Evolutionary conservation across 2,329 filamentous ascomycete species (phyloP).

Genomic region (Sphaerulina populicola): DNA sequence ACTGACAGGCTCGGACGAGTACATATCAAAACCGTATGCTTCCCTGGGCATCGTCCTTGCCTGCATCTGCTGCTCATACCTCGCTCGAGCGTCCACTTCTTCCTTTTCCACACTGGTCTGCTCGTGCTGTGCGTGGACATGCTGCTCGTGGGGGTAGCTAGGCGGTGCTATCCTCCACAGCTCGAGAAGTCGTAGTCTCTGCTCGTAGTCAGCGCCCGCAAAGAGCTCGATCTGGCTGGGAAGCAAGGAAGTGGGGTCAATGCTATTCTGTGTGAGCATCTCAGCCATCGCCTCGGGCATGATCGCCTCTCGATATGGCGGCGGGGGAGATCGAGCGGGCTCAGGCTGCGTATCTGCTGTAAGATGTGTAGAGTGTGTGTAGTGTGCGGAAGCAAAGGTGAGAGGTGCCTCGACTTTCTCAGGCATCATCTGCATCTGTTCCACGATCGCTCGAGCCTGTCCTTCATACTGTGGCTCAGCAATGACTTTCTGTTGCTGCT

Average conservation of each 20-base stretch:
- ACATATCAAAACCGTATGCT: conserved; percentile 25
- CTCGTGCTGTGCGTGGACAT: conserved; percentile 49
- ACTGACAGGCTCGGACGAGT: conserved; percentile 22
- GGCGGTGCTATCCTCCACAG: conserved; percentile 79
- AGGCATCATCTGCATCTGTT: conserved; percentile 14
- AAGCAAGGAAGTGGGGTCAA: conserved; percentile 62
- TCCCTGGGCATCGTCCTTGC: conserved; percentile 11
- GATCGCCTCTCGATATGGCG: conserved; percentile 26
- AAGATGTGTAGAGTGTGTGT: conserved; percentile 69
- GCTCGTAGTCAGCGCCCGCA: conserved; percentile 61
- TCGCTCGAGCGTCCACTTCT: conserved; percentile 48
- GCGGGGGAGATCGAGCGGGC: conserved; percentile 28
- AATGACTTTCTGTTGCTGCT: conserved; percentile 46
- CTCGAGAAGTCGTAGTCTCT: conserved; percentile 67
- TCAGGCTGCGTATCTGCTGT: conserved; percentile 36
- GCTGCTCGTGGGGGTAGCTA: conserved; percentile 39
- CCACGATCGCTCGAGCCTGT: conserved; percentile 10
- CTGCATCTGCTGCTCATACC: conserved; percentile 43
- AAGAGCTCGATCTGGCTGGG: conserved; percentile 71
- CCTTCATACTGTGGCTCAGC: conserved; percentile 22
- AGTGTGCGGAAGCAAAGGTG: conserved; percentile 72
- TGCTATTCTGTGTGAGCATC: conserved; percentile 54
- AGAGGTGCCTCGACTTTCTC: conserved; percentile 41
- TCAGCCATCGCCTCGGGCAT: conserved; percentile 34
- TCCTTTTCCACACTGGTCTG: conserved; percentile 49